These are phyloP conservation scores for Turritis glabra DNA, from an alignment of 345 rosid species.

Conservation along the genomic window DNA sequence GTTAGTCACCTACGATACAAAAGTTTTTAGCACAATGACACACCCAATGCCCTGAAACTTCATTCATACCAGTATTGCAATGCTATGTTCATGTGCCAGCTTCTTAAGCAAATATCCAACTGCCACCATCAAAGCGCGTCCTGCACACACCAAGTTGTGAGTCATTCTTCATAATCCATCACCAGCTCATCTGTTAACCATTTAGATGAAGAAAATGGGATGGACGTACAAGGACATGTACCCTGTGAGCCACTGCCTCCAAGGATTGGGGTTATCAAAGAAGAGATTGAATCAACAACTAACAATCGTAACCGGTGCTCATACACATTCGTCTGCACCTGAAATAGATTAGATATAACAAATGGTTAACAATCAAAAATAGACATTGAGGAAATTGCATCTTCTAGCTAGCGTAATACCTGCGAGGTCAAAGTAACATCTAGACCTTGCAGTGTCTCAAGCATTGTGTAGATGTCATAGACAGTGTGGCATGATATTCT, in stretches of 20 bases:
- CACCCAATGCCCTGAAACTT: neutral
- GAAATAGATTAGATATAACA: neutral
- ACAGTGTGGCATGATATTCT: conserved; percentile 59
- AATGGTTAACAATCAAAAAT: conserved; percentile 4
- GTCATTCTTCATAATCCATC: conserved; percentile 4
- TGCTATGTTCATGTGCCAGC: conserved; percentile 70
- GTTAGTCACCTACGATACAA: conserved; percentile 87
- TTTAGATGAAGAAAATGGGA: conserved; percentile 6
- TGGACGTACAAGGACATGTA: conserved; percentile 41
- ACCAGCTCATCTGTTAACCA: neutral
- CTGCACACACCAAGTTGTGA: conserved; percentile 39
- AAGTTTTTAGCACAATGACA: conserved; percentile 23
- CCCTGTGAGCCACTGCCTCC: conserved; percentile 72
- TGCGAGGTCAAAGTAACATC: conserved; percentile 50
- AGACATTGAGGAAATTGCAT: conserved; percentile 5
- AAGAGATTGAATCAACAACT: conserved; percentile 79
- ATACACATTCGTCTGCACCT: conserved; percentile 43
- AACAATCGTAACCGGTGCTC: conserved; percentile 47
- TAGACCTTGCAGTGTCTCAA: conserved; percentile 59
- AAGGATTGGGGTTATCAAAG: conserved; percentile 70
- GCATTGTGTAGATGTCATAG: conserved; percentile 69
- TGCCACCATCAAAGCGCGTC: conserved; percentile 75
- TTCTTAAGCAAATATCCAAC: conserved; percentile 76
- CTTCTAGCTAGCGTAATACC: conserved; percentile 45
- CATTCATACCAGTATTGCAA: conserved; percentile 57